Base-by-base conservation (phyloP, 202 grass and related monocot species). In the Miscanthus sacchariflorus region DNA sequence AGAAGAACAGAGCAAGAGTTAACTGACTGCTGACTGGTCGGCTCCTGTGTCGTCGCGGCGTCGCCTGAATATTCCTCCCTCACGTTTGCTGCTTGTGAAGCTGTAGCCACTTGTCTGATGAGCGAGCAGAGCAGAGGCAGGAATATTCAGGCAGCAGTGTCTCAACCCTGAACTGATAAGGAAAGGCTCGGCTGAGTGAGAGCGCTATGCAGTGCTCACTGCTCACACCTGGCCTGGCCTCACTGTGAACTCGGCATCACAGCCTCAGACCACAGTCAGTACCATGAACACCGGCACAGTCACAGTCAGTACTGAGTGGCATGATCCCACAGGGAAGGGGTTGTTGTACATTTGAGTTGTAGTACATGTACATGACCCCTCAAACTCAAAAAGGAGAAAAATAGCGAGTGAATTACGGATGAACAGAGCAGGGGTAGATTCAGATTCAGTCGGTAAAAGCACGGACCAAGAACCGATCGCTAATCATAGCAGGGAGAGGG, bases 1-100 rank as follows among this genome's bases (percentile, higher is more conserved):
- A 86, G 68, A 21, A 0, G 70, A 86, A 80, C 84, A 80, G 77
- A 72, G 27, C 45, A 46, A 72, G 76, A 39, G 84, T 86, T 86
- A 80, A 35, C 10, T 2, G 59, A 63, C 84, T 80, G 84, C 67
- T 46, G 38, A 7, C 38, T 23, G 27, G 76, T 58, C 36, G 75
- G 21, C 75, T 71, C 65, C 1, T 36, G 4, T 21, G 65, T 15
- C 27, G 12, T 68, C 24, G n/a, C 50, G 49, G 64, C 69, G 59
- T 66, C 28, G 18, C 33, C 13, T 70, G 83, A 40, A 70, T 86
- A 78, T 86, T 78, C 83, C 21, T 64, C 23, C 9, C 10, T 86
- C 75, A 86, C 75, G 50, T 86, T 76, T 50, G 4, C 50, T 74
- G 69, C 69, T 73, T 70, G 50, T n/a, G 12, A 72, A 36, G 17